Evolutionary conservation across 192 early-diverging fungal genomes (phyloP).

Genomic region (Helicostylum pulchrum): DNA sequence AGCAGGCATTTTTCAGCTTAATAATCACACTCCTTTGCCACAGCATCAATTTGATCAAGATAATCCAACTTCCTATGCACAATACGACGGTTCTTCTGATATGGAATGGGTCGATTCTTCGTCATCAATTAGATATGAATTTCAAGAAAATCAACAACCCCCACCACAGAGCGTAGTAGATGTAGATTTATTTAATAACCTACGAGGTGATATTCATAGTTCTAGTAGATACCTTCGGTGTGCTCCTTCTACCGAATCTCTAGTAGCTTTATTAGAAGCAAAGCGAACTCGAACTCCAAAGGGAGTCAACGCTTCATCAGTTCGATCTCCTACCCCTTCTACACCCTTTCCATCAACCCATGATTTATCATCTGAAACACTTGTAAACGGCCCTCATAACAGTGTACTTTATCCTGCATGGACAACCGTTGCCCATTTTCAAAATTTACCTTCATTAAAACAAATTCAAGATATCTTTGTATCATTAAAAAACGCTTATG

Average conservation of each 20-base stretch:
- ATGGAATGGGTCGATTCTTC: constrained; percentile 5
- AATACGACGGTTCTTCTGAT: constrained; percentile 2
- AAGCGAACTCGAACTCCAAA: constrained; percentile 31
- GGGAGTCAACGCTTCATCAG: constrained; percentile 1
- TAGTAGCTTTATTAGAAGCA: constrained; percentile 66
- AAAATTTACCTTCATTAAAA: constrained; percentile 61
- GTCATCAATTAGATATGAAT: not conserved
- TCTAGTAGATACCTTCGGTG: constrained; percentile 62
- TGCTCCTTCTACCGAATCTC: constrained; percentile 69
- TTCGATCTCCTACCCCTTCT: not conserved
- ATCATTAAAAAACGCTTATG: constrained; percentile 64
- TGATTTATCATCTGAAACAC: constrained; percentile 8
- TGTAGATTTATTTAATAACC: constrained; percentile 10
- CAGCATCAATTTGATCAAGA: not conserved
- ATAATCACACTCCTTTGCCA: constrained; percentile 3
- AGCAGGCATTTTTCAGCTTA: too few relatives aligned
- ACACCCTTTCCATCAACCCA: not conserved
- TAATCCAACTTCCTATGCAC: not conserved
- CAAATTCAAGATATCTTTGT: constrained; percentile 71
- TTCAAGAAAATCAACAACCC: too few relatives aligned
- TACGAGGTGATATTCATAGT: constrained; percentile 13
- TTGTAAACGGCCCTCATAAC: constrained; percentile 1
- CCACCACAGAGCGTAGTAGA: not conserved
- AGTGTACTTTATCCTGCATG: constrained; percentile 36
- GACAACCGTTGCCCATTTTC: constrained; percentile 50